Evolutionary conservation across 148 eudicot species (phyloP), one percentile per base, ranked within the genome.

Genomic region (Rhododendron molle): DNA sequence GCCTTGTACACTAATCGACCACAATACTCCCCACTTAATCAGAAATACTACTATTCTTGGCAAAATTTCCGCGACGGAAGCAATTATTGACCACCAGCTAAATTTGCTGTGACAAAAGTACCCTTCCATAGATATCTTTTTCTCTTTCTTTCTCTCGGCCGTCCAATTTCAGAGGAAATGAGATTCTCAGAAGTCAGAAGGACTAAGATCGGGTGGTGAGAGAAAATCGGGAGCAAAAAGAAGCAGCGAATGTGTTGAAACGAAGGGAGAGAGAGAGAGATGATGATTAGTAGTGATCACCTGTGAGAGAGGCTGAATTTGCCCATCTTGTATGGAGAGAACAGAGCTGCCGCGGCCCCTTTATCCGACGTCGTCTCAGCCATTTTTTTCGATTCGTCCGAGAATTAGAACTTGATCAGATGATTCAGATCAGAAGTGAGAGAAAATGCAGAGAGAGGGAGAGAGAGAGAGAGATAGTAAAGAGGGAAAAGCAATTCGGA

Each of bases 311-410:
- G 91, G 85, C 88, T 85, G 86, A 91, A 91, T 38, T 89, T 90
- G 50, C 91, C 93, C 93, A 93, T 91, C 90, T 91, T 92, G 91
- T 88, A 92, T 5, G 93, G 90, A 58, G 92, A 92, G 69, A 93
- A 95, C 30, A 96, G 97, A 85, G 89, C 74, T 12, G 83, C 65
- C 6, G 65, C 49, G 36, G 49, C 71, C 3, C 74, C 89, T 71
- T 77, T 46, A 21, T 80, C 84, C 80, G 90, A 14, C 50, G 83
- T 44, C 34, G 78, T 74, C 83, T 83, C n/a, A n/a, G n/a, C n/a
- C n/a, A n/a, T n/a, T 40, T 5, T 84, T 67, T 15, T 67, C 72
- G 72, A n/a, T 21, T 80, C 67, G 14, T 52, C 74, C 21, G 85
- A 56, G n/a, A 28, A 34, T 32, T 1, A 18, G 72, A 32, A 69